phyloP scores from a whole-genome alignment of 2,329 filamentous ascomycete species.

The Fusarium robinianum region DNA sequence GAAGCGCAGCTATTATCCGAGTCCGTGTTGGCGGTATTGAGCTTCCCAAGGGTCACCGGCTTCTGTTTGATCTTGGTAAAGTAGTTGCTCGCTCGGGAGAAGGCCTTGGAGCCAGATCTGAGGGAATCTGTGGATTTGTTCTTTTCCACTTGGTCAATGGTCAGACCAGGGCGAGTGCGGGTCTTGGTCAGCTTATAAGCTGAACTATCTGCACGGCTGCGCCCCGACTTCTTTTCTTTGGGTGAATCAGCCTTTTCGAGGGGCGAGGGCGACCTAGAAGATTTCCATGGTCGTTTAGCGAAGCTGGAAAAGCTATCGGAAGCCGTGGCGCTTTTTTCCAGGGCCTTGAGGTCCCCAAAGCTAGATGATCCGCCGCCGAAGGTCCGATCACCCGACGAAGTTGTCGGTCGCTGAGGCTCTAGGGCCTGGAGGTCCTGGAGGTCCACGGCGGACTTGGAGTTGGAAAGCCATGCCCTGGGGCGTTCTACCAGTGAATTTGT shows the following conservation, averaged over 20 bases:
- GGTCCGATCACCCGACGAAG: slow-evolving; percentile 32
- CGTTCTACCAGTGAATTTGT: slow-evolving; percentile 54
- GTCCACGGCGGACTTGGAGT: slow-evolving; percentile 47
- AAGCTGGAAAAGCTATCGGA: slow-evolving; percentile 56
- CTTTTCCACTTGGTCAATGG: slow-evolving; percentile 33
- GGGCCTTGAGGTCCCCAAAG: slow-evolving; percentile 33
- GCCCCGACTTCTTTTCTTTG: slow-evolving; percentile 31
- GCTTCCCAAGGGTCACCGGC: slow-evolving; percentile 47
- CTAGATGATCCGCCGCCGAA: slow-evolving; percentile 22
- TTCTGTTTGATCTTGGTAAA: slow-evolving; percentile 56
- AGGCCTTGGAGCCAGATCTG: slow-evolving; percentile 44
- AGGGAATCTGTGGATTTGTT: slow-evolving; percentile 41
- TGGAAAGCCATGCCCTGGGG: slow-evolving; percentile 57
- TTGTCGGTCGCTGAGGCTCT: slow-evolving; percentile 34
- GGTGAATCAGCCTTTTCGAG: slow-evolving; percentile 37
- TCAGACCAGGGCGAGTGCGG: slow-evolving; percentile 38
- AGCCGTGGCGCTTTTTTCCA: slow-evolving; percentile 46
- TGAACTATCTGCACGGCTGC: slow-evolving; percentile 33
- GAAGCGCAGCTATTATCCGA: slow-evolving; percentile 53
- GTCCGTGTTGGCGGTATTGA: slow-evolving; percentile 43
- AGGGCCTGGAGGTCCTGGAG: slow-evolving; percentile 22
- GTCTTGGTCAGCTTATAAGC: slow-evolving; percentile 34
- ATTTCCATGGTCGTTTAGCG: slow-evolving; percentile 57
- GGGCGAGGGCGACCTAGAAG: slow-evolving; percentile 56
- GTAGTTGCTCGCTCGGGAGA: slow-evolving; percentile 53